Percentiles rank a stretch among this genome's conserved stretches.
These are phyloP conservation scores for Byssochlamys sp. DNA, from an alignment of 2,329 filamentous ascomycete species.

Conservation along the genomic window DNA sequence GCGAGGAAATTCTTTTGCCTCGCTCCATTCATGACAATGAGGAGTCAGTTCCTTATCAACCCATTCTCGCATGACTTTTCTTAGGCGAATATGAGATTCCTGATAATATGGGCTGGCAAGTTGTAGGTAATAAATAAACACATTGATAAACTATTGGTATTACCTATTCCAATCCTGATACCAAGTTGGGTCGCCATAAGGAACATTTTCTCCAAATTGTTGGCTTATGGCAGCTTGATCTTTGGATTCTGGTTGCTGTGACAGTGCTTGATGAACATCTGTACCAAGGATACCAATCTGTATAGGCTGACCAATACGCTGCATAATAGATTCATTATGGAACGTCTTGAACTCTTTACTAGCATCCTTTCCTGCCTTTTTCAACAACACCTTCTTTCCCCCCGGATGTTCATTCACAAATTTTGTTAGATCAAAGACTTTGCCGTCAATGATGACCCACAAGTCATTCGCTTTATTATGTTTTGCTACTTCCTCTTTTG, in stretches of 20 bases:
- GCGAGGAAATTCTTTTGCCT: slow-evolving; percentile 65
- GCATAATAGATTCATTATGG: too few species aligned
- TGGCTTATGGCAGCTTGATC: too few species aligned
- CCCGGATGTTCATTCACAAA: slow-evolving; percentile 80
- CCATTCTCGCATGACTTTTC: slow-evolving; percentile 62
- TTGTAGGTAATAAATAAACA: too few species aligned
- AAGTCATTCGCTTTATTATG: slow-evolving; percentile 67
- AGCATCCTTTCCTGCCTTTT: slow-evolving; percentile 72
- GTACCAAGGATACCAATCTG: too few species aligned
- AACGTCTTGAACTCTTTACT: slow-evolving; percentile 79
- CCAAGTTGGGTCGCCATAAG: too few species aligned
- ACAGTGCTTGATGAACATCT: slow-evolving; percentile 57
- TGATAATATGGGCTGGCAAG: slow-evolving; percentile 76
- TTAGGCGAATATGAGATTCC: slow-evolving; percentile 60
- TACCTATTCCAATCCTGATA: too few species aligned
- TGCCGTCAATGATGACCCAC: slow-evolving; percentile 78
- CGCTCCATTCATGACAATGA: too few species aligned
- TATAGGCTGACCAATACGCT: too few species aligned
- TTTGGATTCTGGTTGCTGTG: slow-evolving; percentile 61
- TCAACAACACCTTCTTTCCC: slow-evolving; percentile 66
- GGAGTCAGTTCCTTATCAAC: slow-evolving; percentile 61
- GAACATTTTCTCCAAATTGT: too few species aligned
- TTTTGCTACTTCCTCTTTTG: slow-evolving; percentile 58
- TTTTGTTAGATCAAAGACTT: slow-evolving; percentile 76
- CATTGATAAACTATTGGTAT: too few species aligned